Conservation (phyloP, 2,329 filamentous ascomycete species). For the Calonectria henricotiae region DNA sequence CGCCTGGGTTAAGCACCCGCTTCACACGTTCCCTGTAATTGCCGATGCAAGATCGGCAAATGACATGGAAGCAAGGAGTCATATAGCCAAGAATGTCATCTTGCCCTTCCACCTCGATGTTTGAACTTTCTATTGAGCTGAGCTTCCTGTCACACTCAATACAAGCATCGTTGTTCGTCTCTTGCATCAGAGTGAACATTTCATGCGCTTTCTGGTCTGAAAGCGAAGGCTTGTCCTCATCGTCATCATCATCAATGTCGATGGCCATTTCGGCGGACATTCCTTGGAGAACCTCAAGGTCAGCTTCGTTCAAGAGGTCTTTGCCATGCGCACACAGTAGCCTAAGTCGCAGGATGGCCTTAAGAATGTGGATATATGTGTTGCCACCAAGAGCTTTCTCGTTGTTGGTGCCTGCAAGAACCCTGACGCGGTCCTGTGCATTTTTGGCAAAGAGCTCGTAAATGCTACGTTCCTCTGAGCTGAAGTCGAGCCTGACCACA, state of each 20-base stretch:
- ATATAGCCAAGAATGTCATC: conserved; percentile 82
- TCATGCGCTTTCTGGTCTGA: conserved; percentile 85
- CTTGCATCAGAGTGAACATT: conserved; percentile 86
- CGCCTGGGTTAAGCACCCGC: conserved; percentile 57
- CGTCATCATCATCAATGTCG: conserved; percentile 86
- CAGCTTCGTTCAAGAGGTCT: conserved; percentile 88
- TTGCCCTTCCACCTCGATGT: conserved; percentile 72
- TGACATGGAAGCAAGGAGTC: conserved; percentile 88
- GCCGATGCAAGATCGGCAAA: conserved; percentile 83
- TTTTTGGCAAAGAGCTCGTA: conserved; percentile 90
- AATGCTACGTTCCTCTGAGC: conserved; percentile 79
- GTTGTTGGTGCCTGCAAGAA: conserved; percentile 74
- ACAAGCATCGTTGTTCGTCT: conserved; percentile 85
- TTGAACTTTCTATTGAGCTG: conserved; percentile 69
- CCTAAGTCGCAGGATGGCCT: conserved; percentile 90
- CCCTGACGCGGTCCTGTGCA: conserved; percentile 84
- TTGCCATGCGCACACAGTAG: conserved; percentile 95
- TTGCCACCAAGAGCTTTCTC: conserved; percentile 83
- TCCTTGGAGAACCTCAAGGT: conserved; percentile 85
- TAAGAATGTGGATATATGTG: conserved; percentile 94
- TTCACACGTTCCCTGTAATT: conserved; percentile 71
- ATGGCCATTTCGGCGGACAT: conserved; percentile 90
- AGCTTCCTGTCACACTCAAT: conserved; percentile 79
- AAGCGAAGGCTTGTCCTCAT: conserved; percentile 72
- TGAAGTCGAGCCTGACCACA: conserved; percentile 83